A percentile compares a stretch with the other conserved stretches of the same genome.
Conservation (phyloP, 169 alveolate species). For the Plasmodium inui region DNA sequence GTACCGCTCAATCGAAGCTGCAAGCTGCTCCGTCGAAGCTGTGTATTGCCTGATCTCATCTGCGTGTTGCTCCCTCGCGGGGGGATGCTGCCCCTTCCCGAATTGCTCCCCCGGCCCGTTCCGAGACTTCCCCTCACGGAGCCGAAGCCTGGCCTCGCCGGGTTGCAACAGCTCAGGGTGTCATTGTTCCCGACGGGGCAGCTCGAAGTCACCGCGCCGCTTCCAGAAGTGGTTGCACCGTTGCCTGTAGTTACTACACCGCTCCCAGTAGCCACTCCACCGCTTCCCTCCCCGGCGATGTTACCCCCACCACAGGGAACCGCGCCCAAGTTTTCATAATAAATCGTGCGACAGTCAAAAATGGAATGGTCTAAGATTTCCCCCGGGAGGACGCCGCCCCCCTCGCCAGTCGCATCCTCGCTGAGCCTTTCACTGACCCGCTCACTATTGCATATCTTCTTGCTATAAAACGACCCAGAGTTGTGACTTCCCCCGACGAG, state of each 20-base stretch:
- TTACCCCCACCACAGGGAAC: not conserved
- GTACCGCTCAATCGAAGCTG: not conserved
- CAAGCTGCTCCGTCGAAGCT: not conserved
- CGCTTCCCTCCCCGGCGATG: not conserved
- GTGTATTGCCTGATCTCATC: not conserved
- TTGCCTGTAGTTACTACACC: not conserved
- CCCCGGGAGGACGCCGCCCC: not conserved
- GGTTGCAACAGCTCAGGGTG: not conserved
- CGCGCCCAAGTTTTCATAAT: slow-evolving; percentile 21
- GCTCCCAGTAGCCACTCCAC: not conserved
- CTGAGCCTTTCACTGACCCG: not conserved
- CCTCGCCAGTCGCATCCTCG: not conserved
- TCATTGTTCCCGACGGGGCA: not conserved
- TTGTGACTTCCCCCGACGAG: not conserved
- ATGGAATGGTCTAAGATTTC: slow-evolving; percentile 21
- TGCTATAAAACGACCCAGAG: not conserved
- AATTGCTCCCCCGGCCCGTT: not conserved
- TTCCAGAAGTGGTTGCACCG: not conserved
- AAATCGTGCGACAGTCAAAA: slow-evolving; percentile 9
- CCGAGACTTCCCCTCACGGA: not conserved
- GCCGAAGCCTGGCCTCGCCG: not conserved
- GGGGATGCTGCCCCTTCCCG: not conserved
- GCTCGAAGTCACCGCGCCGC: not conserved
- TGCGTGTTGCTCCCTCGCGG: not conserved
- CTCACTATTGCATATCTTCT: slow-evolving; percentile 19